A percentile compares a stretch with the other conserved stretches of the same genome.
These are phyloP conservation scores for Datura wrightii DNA, from an alignment of 257 asterid genomes.

Conservation along the genomic window DNA sequence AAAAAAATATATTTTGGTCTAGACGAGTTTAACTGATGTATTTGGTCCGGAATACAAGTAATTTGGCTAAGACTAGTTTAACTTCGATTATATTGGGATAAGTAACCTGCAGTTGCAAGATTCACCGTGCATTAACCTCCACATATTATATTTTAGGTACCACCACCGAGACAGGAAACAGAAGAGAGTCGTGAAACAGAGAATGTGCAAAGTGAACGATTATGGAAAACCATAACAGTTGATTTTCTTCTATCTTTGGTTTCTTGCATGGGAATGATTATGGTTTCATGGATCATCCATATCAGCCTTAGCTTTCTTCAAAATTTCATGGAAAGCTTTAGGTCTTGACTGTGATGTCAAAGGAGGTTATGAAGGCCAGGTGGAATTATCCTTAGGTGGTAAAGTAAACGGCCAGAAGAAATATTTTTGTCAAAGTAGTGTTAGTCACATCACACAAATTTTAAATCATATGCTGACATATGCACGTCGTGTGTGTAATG, in stretches of 20 bases:
- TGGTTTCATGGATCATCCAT: not conserved
- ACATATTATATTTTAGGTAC: constrained; percentile 38
- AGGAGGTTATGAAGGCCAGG: not conserved
- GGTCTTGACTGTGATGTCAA: not conserved
- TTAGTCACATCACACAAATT: not conserved
- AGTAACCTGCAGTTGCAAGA: not conserved
- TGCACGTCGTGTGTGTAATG: no score
- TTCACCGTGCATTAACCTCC: not conserved
- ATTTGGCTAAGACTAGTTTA: not conserved
- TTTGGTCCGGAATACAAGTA: not conserved
- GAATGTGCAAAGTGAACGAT: not conserved
- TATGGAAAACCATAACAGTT: not conserved
- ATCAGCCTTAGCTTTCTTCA: not conserved
- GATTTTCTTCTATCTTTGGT: not conserved
- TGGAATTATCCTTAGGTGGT: not conserved
- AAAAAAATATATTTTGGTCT: no score
- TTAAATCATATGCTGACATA: no score
- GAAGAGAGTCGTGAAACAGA: constrained; percentile 31
- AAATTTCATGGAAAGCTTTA: not conserved
- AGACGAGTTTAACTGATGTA: not conserved
- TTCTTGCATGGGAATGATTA: not conserved
- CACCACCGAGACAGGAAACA: constrained; percentile 27
- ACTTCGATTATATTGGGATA: not conserved
- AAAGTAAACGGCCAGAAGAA: not conserved
- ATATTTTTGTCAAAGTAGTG: not conserved